Evolutionary conservation across 208 protist species (phyloP).

Genomic region (Trypanosoma avium): DNA sequence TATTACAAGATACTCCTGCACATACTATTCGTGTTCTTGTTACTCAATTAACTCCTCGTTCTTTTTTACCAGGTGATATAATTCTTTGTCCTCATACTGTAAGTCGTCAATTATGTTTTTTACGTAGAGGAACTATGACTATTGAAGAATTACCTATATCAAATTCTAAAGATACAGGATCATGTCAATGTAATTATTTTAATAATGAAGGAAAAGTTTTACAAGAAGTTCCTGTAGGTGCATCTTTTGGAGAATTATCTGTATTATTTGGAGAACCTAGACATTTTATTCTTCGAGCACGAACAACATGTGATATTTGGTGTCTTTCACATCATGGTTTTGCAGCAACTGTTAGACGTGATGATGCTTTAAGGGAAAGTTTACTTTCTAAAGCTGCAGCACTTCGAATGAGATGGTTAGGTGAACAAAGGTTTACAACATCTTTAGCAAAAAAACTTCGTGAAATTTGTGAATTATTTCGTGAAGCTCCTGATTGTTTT

Average conservation of each 20-base stretch:
- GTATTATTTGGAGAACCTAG: constrained; percentile 84
- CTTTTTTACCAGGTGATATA: constrained; percentile 74
- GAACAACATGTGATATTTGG: constrained; percentile 81
- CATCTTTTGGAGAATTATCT: constrained; percentile 84
- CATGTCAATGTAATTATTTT: neutral
- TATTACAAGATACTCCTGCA: constrained; percentile 80
- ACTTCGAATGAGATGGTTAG: constrained; percentile 81
- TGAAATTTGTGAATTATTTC: constrained; percentile 58
- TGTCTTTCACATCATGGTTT: constrained; percentile 70
- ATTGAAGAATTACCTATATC: constrained; percentile 48
- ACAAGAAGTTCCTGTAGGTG: constrained; percentile 35
- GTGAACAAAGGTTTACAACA: constrained; percentile 74
- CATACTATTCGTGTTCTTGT: constrained; percentile 72
- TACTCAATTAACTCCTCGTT: constrained; percentile 59
- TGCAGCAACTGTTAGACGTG: constrained; percentile 54
- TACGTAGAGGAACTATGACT: constrained; percentile 62
- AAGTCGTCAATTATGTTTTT: constrained; percentile 72
- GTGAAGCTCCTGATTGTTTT: constrained; percentile 50
- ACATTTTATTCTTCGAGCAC: constrained; percentile 58
- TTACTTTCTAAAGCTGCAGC: constrained; percentile 77
- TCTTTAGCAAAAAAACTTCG: constrained; percentile 68
- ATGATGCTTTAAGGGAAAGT: constrained; percentile 57
- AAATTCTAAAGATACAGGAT: neutral
- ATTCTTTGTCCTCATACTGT: constrained; percentile 66
- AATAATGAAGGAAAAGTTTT: constrained; percentile 13